phyloP scores from a whole-genome alignment of 2,329 filamentous ascomycete species.

The Teratosphaeria epicoccoides region DNA sequence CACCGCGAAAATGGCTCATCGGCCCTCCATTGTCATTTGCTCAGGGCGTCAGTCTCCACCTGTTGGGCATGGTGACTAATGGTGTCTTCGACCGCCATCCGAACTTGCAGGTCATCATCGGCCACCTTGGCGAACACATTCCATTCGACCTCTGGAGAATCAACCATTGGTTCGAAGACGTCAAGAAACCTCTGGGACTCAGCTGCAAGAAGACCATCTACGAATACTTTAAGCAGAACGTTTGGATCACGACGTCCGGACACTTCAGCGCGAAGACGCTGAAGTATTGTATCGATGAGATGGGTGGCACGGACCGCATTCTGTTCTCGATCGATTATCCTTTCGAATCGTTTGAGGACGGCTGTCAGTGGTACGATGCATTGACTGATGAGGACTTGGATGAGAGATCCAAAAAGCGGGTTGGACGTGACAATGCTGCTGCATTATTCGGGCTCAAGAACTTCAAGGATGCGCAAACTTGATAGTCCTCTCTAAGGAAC shows the following conservation, averaged over 20 bases:
- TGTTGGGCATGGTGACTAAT: slow-evolving; percentile 39
- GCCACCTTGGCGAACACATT: slow-evolving; percentile 45
- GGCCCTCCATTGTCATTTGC: slow-evolving; percentile 6
- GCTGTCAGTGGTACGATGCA: slow-evolving; percentile 20
- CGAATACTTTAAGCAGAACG: slow-evolving; percentile 30
- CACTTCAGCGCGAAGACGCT: slow-evolving; percentile 42
- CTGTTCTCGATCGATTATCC: slow-evolving; percentile 24
- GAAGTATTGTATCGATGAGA: slow-evolving; percentile 16
- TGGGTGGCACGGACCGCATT: slow-evolving; percentile 29
- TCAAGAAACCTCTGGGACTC: slow-evolving; percentile 24
- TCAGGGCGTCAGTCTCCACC: slow-evolving; percentile 34
- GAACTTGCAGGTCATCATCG: slow-evolving; percentile 41
- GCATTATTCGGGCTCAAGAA: not conserved
- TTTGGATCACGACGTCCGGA: slow-evolving; percentile 49
- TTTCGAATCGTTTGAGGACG: slow-evolving; percentile 22
- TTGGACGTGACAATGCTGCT: slow-evolving; percentile 20
- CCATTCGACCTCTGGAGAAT: slow-evolving; percentile 45
- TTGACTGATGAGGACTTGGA: slow-evolving; percentile 11
- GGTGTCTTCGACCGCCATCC: slow-evolving; percentile 46
- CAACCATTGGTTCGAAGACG: slow-evolving; percentile 19
- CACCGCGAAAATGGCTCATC: not conserved
- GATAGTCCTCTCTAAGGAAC: too few species aligned
- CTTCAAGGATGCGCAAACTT: not conserved
- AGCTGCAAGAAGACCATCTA: slow-evolving; percentile 18
- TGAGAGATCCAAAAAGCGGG: slow-evolving; percentile 12